A percentile compares a stretch with the other conserved stretches of the same genome.
phyloP scores from a whole-genome alignment of 768 basidiomycete species.

The Trametes sanguinea region DNA sequence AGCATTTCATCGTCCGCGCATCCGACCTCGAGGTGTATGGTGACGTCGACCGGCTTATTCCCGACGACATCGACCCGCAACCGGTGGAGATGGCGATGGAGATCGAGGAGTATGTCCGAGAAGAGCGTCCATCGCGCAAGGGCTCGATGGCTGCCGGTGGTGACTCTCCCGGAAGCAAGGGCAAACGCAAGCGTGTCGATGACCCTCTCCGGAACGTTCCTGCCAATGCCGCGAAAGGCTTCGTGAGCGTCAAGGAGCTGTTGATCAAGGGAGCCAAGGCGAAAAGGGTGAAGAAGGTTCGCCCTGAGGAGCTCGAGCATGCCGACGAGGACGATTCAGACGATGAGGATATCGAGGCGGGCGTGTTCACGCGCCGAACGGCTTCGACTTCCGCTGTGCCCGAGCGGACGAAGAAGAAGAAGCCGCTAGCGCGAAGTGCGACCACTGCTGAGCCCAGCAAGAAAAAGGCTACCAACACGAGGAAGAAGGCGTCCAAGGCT shows the following conservation, averaged over 20 bases:
- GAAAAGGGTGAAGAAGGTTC: conserved; percentile 48
- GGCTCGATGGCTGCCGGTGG: conserved; percentile 30
- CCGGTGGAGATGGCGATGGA: conserved; percentile 83
- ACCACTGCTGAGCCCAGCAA: conserved; percentile 5
- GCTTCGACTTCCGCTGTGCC: conserved; percentile 46
- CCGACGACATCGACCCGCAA: conserved; percentile 72
- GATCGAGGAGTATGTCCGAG: conserved; percentile 67
- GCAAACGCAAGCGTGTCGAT: conserved; percentile 69
- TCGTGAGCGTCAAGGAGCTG: conserved; percentile 68
- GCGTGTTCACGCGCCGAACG: conserved; percentile 52
- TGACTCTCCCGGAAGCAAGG: conserved; percentile 32
- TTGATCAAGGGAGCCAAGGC: conserved; percentile 49
- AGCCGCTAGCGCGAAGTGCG: conserved; percentile 30
- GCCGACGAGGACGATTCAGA: conserved; percentile 66
- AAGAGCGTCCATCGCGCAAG: conserved; percentile 39
- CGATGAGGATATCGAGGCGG: conserved; percentile 67
- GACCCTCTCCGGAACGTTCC: conserved; percentile 74
- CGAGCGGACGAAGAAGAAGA: conserved; percentile 34
- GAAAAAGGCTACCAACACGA: conserved; percentile 21
- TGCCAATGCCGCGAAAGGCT: conserved; percentile 65
- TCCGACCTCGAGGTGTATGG: conserved; percentile 87
- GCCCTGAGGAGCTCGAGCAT: conserved; percentile 41
- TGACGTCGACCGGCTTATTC: conserved; percentile 88
- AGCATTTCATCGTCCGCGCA: conserved; percentile 82
- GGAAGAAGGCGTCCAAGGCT: background rate